Base-by-base conservation (phyloP, 2,329 filamentous ascomycete genomes). In the Cladosporium sp. region DNA sequence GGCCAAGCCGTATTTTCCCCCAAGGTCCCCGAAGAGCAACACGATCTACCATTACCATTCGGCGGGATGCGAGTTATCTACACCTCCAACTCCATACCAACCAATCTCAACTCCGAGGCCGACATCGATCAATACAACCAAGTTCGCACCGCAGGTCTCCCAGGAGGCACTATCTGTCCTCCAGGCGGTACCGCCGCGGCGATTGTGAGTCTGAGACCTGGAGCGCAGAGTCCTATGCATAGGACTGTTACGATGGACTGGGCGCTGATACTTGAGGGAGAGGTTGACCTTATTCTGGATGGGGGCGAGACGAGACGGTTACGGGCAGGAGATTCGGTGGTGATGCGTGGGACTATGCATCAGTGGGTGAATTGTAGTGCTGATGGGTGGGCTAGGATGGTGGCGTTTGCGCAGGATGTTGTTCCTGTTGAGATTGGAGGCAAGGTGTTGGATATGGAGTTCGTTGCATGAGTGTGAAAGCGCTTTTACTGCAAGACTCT, bases 321-420 rank as follows among this genome's bases (percentile, higher is more conserved):
- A 14, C 66, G 60, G 34, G 59, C 57, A 13, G 68, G 69, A 3
- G 68, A 71, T 57, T 36, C 63, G 16, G 59, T 67, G 14, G 58
- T 69, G 48, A 66, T 68, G 63, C 58, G 69, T 14, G 68, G 49
- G 1, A 70, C 68, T 32, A 71, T 71, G 68, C 70, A 72, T 64
- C 56, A 60, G 39, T 72, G 70, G 69, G 60, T 48, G 34, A 72
- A 72, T 53, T 43, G 68, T 8, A 68, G 64, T 1, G 43, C 67
- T 16, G 56, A 59, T 23, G 67, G 66, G 3, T 63, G 34, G 58
- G 58, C 65, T 32, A 68, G 63, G 48, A 59, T 67, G 32, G 14
- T 68, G 13, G 63, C 57, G 7, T 49, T 68, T 49, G 60, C 66
- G 10, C 32, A 66, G 58, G 28, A 65, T 14, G 62, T 65, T 54